phyloP scores from a whole-genome alignment of 495 filamentous ascomycete species.

The Penicillium longicatenatum region DNA sequence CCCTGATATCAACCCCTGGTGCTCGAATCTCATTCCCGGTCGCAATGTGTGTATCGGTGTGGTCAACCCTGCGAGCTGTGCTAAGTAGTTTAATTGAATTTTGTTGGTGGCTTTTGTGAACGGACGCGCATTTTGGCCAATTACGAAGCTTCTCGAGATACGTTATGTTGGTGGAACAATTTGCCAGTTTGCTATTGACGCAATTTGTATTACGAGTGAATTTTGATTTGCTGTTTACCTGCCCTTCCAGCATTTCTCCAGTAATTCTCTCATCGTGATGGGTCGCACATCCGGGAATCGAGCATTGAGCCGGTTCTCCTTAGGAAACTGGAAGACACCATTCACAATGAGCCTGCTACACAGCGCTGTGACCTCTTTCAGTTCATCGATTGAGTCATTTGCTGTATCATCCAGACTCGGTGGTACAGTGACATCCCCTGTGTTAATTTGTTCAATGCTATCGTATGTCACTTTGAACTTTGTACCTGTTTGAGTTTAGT shows the following conservation, averaged over 20 bases:
- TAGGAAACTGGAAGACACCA: constrained; percentile 35
- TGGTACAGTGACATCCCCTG: constrained; percentile 50
- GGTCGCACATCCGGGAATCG: constrained; percentile 32
- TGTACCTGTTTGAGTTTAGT: constrained; percentile 32
- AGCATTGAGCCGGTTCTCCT: constrained; percentile 25
- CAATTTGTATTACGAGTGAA: neutral
- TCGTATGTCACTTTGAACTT: constrained; percentile 55
- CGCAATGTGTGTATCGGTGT: constrained; percentile 25
- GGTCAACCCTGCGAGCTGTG: constrained; percentile 12
- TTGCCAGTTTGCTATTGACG: neutral
- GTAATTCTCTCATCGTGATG: constrained; percentile 30
- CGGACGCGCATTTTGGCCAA: neutral
- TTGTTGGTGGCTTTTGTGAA: neutral
- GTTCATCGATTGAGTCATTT: constrained; percentile 27
- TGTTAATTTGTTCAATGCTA: constrained; percentile 44
- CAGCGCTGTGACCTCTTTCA: constrained; percentile 32
- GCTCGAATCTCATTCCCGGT: constrained; percentile 31
- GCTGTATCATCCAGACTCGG: constrained; percentile 27
- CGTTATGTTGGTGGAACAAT: neutral
- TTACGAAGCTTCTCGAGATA: neutral
- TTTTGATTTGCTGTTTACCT: constrained; percentile 2
- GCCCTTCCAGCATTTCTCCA: constrained; percentile 28
- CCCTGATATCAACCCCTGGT: constrained; percentile 28
- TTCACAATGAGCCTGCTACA: constrained; percentile 37
- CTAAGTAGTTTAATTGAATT: neutral